phyloP scores from a whole-genome alignment of 371 early-diverging fungal species.

The Mucor velutinosus region DNA sequence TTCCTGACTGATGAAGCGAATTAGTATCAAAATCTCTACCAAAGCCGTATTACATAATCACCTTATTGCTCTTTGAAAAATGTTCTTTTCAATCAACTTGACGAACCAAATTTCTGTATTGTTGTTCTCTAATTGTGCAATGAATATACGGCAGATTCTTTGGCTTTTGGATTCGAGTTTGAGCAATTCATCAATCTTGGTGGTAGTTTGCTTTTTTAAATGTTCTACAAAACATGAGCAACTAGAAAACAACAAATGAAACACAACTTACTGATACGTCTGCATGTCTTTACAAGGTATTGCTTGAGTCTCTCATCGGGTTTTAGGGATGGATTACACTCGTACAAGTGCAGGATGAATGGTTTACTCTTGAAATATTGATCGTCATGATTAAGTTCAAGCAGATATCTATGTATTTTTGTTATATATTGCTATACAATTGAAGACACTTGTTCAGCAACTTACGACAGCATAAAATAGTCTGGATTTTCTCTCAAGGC shows the following conservation, averaged over 20 bases:
- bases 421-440: not conserved
- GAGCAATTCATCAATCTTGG: not conserved
- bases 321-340: not conserved
- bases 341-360: conserved; percentile 2
- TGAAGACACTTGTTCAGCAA: not conserved
- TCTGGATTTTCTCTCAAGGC: not conserved
- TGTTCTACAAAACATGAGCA: not conserved
- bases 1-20: not conserved
- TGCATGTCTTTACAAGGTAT: not conserved
- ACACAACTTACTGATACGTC: not conserved
- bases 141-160: not conserved
- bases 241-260: not conserved
- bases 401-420: not conserved
- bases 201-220: not conserved
- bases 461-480: conserved; percentile 6
- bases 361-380: not conserved
- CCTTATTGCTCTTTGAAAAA: conserved; percentile 2
- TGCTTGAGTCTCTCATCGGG: not conserved
- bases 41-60: not conserved
- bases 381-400: not conserved
- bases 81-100: not conserved
- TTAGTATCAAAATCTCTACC: not conserved
- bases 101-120: conserved; percentile 3
- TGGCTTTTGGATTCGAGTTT: not conserved
- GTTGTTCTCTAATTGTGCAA: not conserved